Percentiles rank a stretch among this genome's conserved stretches.
Evolutionary conservation across 192 early-diverging fungal genomes (phyloP).

Genomic region (Anaeromyces robustus): DNA sequence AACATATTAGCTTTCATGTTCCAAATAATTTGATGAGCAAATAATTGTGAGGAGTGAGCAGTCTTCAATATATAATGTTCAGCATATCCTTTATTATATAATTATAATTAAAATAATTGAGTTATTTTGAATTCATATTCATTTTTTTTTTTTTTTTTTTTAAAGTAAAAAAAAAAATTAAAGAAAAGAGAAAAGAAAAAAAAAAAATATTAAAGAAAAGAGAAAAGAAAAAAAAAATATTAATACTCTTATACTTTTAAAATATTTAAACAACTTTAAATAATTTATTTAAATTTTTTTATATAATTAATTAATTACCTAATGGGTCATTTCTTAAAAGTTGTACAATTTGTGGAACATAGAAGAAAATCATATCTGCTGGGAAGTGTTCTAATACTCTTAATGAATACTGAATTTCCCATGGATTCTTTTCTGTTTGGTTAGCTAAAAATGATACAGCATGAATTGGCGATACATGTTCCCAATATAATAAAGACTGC

Average conservation of each 20-base stretch:
- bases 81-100: conserved; percentile 53
- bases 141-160: too few relatives aligned
- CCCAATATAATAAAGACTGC: conserved; percentile 72
- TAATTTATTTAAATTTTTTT: too few relatives aligned
- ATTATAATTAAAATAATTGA: background rate
- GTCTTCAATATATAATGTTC: conserved; percentile 89
- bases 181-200: too few relatives aligned
- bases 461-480: conserved; percentile 73
- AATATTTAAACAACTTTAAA: too few relatives aligned
- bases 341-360: conserved; percentile 95
- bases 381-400: conserved; percentile 77
- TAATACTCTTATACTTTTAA: too few relatives aligned
- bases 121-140: too few relatives aligned
- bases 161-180: too few relatives aligned
- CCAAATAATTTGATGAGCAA: conserved; percentile 99
- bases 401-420: conserved; percentile 89
- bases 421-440: conserved; percentile 51
- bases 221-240: too few relatives aligned
- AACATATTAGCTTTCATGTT: conserved; percentile 99
- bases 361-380: conserved; percentile 94
- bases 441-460: conserved; percentile 65
- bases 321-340: conserved; percentile 71
- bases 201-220: too few relatives aligned
- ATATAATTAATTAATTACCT: conserved; percentile 17
- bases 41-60: conserved; percentile 81